Conservation (phyloP, 2,329 filamentous ascomycete genomes). For the Hypoxylon sp. region DNA sequence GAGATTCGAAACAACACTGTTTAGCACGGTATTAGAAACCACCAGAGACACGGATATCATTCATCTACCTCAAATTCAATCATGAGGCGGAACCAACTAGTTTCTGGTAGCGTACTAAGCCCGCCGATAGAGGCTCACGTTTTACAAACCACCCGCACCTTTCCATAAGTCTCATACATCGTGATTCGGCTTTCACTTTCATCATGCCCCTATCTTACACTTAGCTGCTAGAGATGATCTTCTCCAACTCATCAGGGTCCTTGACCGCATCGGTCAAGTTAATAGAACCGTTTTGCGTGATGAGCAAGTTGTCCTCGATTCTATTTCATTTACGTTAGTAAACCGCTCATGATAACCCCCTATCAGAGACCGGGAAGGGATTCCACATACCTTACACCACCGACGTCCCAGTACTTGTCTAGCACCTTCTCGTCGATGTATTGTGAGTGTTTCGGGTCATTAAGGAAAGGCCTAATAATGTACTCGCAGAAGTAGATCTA, state of each 20-base stretch:
- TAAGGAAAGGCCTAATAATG: conserved; percentile 85
- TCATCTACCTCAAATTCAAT: conserved; percentile 1
- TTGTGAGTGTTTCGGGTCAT: conserved; percentile 78
- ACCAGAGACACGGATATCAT: neutral
- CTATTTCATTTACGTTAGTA: conserved; percentile 52
- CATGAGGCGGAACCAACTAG: neutral
- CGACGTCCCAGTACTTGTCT: conserved; percentile 85
- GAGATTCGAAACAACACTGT: neutral
- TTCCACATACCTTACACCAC: conserved; percentile 74
- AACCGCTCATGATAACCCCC: conserved; percentile 8
- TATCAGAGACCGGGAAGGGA: neutral
- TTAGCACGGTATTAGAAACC: neutral
- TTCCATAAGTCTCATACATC: neutral
- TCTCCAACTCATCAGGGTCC: conserved; percentile 74
- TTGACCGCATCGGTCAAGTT: conserved; percentile 82
- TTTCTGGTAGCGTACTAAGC: neutral
- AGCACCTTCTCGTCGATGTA: conserved; percentile 83
- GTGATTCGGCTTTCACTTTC: neutral
- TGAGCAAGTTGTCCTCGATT: conserved; percentile 80
- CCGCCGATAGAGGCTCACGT: neutral
- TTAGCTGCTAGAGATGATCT: conserved; percentile 60
- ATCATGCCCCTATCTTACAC: neutral
- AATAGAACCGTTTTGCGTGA: conserved; percentile 77
- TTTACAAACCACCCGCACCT: neutral
- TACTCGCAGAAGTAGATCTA: conserved; percentile 92